Base-by-base conservation (phyloP, 2,329 filamentous ascomycete genomes). In the Fusarium pilosicola region DNA sequence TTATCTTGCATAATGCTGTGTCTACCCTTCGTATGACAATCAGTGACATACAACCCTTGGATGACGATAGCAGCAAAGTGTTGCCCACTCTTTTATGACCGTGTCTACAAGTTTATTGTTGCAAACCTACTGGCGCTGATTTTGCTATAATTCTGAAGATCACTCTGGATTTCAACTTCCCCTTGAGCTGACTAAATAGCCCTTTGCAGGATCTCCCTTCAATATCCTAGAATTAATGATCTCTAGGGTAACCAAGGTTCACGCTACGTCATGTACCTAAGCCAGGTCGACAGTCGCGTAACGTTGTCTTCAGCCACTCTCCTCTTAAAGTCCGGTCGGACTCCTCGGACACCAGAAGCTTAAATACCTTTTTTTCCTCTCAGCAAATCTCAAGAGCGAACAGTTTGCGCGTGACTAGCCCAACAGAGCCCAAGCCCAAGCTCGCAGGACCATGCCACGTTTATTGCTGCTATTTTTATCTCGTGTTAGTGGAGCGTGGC, bases 401-500 rank as follows among this genome's bases (percentile, higher is more conserved):
- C 9, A 36, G 1, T 15, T 8, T 22, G 18, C 24, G 20, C 24
- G 34, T n/a, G 34, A 55, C 34, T 41, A 41, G 3, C 34, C 18
- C n/a, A 41, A 48, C 26, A n/a, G 7, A 46, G 65, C 34, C 39
- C 38, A 34, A 46, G 65, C 34, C 39, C n/a, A 30, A 17, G 39
- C n/a, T 46, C 20, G 10, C 6, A 48, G 28, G 13, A 36, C 24
- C 36, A 41, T 30, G 22, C 39, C 46, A 59, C 32, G 32, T 26
- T n/a, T n/a, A 36, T 11, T 39, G 36, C 32, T 20, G 30, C 54
- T 66, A 67, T 67, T 62, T 69, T 69, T 55, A 69, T 45, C 66
- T 69, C 65, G 65, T 64, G 44, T 69, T 56, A 51, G 42, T 56
- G 48, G 48, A 45, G 32, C 30, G 54, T 45, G 64, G 52, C 65